Base-by-base conservation (phyloP, 2,329 filamentous ascomycete genomes). In the Cladosporium phlei region DNA sequence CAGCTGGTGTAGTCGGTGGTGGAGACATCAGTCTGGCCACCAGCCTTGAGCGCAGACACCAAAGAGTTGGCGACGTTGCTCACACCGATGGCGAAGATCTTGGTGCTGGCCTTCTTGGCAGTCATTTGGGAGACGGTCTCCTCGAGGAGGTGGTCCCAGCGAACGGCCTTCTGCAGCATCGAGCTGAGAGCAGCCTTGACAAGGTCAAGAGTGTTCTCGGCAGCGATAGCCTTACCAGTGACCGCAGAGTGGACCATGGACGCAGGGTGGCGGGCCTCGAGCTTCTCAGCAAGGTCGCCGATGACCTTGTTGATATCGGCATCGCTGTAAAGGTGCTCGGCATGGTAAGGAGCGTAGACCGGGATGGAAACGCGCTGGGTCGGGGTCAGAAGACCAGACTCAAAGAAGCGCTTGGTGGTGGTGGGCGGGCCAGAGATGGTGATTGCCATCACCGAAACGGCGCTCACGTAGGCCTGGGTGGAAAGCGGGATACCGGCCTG, bases 281-380 rank as follows among this genome's bases (percentile, higher is more conserved):
- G 61, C 47, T 69, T 59, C 38, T 68, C 63, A 24, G 62, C 55
- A n/a, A 67, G 61, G 19, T 64, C 55, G 24, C 62, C 64, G 21
- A 81, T 59, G 27, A 80, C 76, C 47, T 70, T 69, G 32, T 75
- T 69, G 38, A 78, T 64, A 46, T 80, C 75, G 29, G 66, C 66
- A 34, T 72, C 58, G 49, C 64, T 66, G 58, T 76, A 77, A 6
- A 82, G 64, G 55, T 80, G 78, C 19, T 69, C 63, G 5, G 78
- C 78, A 62, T 82, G 78, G 57, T 80, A 80, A 22, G 78, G 77
- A 5, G 75, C 78, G 53, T 74, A 77, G 14, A 81, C 73, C 5
- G 76, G 72, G 28, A 77, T 78, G 12, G 71, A 67, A 3, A 75
- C 69, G 8, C 71, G 73, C 54, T 77, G 74, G 52, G 70, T 70